Percentiles rank a stretch among this genome's conserved stretches.
Conservation (phyloP, 257 asterid species). For the Thymus quinquecostatus region DNA sequence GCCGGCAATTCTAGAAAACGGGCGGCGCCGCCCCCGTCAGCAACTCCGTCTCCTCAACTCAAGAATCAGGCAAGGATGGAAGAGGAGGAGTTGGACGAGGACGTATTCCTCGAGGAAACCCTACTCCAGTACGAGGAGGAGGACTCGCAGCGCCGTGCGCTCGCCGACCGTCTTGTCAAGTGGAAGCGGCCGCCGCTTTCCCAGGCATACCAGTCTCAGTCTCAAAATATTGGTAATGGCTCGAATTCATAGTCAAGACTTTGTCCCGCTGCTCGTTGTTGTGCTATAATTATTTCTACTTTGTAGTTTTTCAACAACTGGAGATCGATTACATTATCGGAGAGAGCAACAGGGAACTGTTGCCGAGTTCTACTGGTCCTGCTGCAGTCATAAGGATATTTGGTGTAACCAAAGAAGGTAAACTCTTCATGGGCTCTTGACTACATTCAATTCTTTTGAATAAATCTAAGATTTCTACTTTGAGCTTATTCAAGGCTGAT, state of each 20-base stretch:
- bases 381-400: conserved; percentile 89
- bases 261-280: conserved; percentile 12
- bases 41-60: conserved; percentile 55
- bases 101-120: conserved; percentile 82
- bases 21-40: conserved; percentile 48
- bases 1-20: conserved; percentile 62
- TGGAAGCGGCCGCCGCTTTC: conserved; percentile 83
- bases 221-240: conserved; percentile 64
- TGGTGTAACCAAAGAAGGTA: conserved; percentile 95
- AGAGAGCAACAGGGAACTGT: conserved; percentile 68
- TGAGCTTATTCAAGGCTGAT: background rate
- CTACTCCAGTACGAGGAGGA: conserved; percentile 80
- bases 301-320: conserved; percentile 85
- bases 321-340: conserved; percentile 91
- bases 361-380: conserved; percentile 73
- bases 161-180: conserved; percentile 65
- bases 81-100: conserved; percentile 91
- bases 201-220: conserved; percentile 47
- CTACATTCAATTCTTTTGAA: background rate
- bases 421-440: conserved; percentile 15
- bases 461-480: background rate
- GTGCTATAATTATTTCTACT: conserved; percentile 25
- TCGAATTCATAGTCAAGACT: conserved; percentile 19
- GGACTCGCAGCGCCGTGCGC: conserved; percentile 56
- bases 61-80: conserved; percentile 68